Conservation (phyloP, 176 grass and related monocot genomes). For the Melocanna baccifera region DNA sequence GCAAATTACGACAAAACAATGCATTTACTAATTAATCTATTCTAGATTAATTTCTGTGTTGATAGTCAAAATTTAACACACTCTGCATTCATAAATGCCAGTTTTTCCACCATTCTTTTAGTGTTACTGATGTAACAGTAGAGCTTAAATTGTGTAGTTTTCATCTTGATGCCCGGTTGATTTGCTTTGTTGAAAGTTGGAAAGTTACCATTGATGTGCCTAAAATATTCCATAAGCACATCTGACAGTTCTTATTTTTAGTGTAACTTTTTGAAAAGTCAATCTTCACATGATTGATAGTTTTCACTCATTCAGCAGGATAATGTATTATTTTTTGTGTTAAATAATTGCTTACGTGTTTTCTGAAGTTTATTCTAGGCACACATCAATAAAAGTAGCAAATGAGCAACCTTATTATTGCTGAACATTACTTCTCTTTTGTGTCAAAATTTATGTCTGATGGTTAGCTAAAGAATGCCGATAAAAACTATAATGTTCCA, state of each 20-base stretch:
- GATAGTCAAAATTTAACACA: neutral
- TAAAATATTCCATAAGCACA: neutral
- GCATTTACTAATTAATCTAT: neutral
- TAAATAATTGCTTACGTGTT: neutral
- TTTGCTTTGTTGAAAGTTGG: neutral
- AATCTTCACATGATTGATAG: neutral
- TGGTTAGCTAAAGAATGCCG: neutral
- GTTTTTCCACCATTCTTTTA: neutral
- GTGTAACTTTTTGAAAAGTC: neutral
- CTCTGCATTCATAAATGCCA: neutral
- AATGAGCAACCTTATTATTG: neutral
- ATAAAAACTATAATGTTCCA: neutral
- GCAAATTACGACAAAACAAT: neutral
- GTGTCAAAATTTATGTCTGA: neutral
- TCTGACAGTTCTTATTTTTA: neutral
- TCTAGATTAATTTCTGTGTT: neutral
- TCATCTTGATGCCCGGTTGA: neutral
- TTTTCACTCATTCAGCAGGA: conserved; percentile 1
- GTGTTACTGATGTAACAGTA: neutral
- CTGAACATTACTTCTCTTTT: neutral
- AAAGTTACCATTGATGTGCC: neutral
- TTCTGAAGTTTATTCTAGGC: neutral
- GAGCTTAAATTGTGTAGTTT: neutral
- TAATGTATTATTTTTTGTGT: neutral
- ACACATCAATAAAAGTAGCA: neutral